phyloP scores from a whole-genome alignment of 192 early-diverging fungal species.

The Chytriomyces sp. region DNA sequence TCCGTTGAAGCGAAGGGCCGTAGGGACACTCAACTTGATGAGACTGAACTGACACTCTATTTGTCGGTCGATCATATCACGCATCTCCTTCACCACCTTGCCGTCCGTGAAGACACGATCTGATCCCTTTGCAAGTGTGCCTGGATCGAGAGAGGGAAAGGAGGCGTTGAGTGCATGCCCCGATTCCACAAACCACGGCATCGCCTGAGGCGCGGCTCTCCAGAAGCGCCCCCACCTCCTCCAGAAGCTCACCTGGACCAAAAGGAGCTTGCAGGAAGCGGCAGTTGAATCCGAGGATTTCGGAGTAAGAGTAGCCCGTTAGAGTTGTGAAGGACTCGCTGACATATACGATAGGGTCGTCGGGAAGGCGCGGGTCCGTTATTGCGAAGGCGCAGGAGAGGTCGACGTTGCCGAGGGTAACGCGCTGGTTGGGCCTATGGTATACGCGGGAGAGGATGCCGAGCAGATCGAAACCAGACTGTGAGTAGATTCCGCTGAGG shows the following conservation, averaged over 20 bases:
- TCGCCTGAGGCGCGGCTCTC: too few species aligned
- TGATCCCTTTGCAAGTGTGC: slow-evolving; percentile 7
- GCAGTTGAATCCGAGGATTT: slow-evolving; percentile 53
- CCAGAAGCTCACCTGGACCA: too few species aligned
- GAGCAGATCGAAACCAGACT: slow-evolving; percentile 48
- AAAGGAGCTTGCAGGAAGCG: slow-evolving; percentile 46
- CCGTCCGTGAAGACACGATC: slow-evolving; percentile 22
- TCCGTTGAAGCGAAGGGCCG: not conserved
- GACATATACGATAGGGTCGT: slow-evolving; percentile 67
- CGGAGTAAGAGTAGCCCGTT: slow-evolving; percentile 52
- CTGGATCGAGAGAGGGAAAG: too few species aligned
- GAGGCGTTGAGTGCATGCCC: too few species aligned
- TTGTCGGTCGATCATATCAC: slow-evolving; percentile 45
- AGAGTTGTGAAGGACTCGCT: slow-evolving; percentile 65
- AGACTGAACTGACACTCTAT: slow-evolving; percentile 69
- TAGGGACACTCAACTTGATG: slow-evolving; percentile 49
- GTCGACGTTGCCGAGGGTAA: slow-evolving; percentile 62
- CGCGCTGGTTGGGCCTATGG: slow-evolving; percentile 56
- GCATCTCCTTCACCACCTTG: slow-evolving; percentile 55
- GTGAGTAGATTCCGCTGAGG: slow-evolving; percentile 24
- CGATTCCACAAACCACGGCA: too few species aligned
- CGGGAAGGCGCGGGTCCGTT: slow-evolving; percentile 59
- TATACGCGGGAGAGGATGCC: slow-evolving; percentile 42
- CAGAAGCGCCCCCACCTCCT: too few species aligned
- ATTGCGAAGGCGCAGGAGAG: slow-evolving; percentile 59